A percentile compares a stretch with the other conserved stretches of the same genome.
Evolutionary conservation across 768 basidiomycete species (phyloP).

Genomic region (Crepidotus variabilis): DNA sequence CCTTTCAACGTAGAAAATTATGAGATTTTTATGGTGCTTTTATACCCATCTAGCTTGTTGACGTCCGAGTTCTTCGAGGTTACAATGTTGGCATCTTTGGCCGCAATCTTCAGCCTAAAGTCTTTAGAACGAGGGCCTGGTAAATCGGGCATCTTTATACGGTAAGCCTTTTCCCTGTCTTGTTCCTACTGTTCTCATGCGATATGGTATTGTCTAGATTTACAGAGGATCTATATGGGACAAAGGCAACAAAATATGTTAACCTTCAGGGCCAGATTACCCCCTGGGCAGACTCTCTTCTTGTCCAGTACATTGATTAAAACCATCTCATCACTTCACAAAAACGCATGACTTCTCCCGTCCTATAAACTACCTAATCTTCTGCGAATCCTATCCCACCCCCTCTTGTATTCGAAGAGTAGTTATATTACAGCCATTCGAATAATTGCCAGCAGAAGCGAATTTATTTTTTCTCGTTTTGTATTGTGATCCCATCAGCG

Average conservation of each 20-base stretch:
- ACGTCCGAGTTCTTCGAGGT: constrained; percentile 35
- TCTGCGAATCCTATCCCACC: too few species aligned
- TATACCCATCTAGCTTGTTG: constrained; percentile 16
- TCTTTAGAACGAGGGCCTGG: constrained; percentile 34
- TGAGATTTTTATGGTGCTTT: background rate
- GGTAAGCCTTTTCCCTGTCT: constrained; percentile 20
- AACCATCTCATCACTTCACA: too few species aligned
- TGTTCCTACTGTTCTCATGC: background rate
- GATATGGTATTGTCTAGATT: constrained; percentile 21
- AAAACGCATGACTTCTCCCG: too few species aligned
- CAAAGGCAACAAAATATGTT: constrained; percentile 28
- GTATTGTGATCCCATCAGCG: too few species aligned
- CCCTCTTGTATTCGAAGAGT: too few species aligned
- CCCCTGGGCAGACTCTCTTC: constrained; percentile 42
- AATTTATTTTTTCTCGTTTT: too few species aligned
- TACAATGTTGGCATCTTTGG: constrained; percentile 39
- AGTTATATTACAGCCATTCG: too few species aligned
- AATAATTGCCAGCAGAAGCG: too few species aligned
- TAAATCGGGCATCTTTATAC: constrained; percentile 33
- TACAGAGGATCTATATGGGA: constrained; percentile 29
- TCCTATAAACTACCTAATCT: too few species aligned
- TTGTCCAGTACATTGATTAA: constrained; percentile 23
- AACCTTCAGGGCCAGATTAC: constrained; percentile 31
- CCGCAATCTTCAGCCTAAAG: constrained; percentile 41
- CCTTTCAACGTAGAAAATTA: background rate